Conservation (phyloP, 2,329 filamentous ascomycete genomes). For the Botrytis elliptica region DNA sequence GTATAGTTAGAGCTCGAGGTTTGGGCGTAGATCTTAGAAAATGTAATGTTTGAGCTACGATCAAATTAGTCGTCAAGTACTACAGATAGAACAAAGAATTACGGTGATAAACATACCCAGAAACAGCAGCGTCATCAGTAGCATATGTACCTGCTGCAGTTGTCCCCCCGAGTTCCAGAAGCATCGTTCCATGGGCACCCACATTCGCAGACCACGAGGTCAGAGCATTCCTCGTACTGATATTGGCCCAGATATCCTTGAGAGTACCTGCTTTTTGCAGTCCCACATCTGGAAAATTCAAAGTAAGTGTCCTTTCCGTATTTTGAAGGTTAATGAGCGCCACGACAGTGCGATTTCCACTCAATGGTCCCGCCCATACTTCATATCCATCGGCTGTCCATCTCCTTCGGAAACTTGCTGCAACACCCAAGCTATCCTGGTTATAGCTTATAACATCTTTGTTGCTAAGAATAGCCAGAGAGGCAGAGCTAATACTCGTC, state of each 20-base stretch:
- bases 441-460: constrained; percentile 33
- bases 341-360: constrained; percentile 29
- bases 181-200: constrained; percentile 31
- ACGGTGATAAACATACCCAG: constrained; percentile 23
- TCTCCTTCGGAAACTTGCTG: constrained; percentile 31
- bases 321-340: constrained; percentile 32
- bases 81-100: neutral
- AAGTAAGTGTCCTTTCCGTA: constrained; percentile 25
- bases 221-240: constrained; percentile 22
- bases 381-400: constrained; percentile 35
- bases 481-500: constrained; percentile 24
- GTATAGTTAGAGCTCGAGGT: constrained; percentile 31
- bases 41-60: constrained; percentile 25
- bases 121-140: constrained; percentile 22
- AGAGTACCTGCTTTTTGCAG: constrained; percentile 29
- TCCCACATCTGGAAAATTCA: constrained; percentile 33
- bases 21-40: constrained; percentile 28
- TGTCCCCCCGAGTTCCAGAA: constrained; percentile 29
- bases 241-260: constrained; percentile 32
- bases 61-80: constrained; percentile 5
- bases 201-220: constrained; percentile 31
- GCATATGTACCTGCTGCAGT: constrained; percentile 25
- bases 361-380: constrained; percentile 33
- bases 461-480: constrained; percentile 30
- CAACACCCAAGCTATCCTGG: constrained; percentile 32